phyloP scores from a whole-genome alignment of 2,329 filamentous ascomycete species.

The Apiospora hydei region DNA sequence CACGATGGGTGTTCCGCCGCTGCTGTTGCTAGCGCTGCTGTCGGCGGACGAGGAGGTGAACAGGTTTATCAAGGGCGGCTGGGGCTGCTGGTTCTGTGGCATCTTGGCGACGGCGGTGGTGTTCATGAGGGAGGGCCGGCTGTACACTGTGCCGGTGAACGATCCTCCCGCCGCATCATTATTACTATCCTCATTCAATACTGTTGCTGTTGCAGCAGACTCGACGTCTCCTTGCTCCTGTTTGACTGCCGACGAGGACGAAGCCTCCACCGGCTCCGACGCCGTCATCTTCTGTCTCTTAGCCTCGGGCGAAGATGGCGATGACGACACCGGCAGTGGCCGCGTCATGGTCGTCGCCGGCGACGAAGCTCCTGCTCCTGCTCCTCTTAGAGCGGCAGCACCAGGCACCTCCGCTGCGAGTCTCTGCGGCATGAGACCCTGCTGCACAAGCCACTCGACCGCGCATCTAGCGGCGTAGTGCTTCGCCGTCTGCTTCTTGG shows the following conservation, averaged over 20 bases:
- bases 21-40: constrained; percentile 6
- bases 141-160: neutral
- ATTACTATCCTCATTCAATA: neutral
- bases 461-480: constrained; percentile 60
- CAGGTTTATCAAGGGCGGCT: neutral
- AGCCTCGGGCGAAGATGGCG: neutral
- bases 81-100: neutral
- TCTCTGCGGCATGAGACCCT: constrained; percentile 38
- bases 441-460: constrained; percentile 48
- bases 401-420: neutral
- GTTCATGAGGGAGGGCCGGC: neutral
- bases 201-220: neutral
- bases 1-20: constrained; percentile 4
- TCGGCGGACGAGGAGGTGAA: neutral
- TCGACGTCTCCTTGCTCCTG: neutral
- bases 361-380: neutral
- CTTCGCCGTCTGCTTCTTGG: constrained; percentile 61
- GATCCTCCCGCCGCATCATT: neutral
- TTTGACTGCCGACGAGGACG: neutral
- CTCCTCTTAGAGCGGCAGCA: neutral
- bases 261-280: neutral
- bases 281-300: constrained; percentile 6
- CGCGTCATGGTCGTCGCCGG: neutral
- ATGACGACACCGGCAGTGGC: neutral
- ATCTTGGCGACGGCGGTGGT: neutral